Percentiles rank a stretch among this genome's conserved stretches.
Evolutionary conservation across 164 flowering plant species (phyloP).

Genomic region (Tetracentron sinense): DNA sequence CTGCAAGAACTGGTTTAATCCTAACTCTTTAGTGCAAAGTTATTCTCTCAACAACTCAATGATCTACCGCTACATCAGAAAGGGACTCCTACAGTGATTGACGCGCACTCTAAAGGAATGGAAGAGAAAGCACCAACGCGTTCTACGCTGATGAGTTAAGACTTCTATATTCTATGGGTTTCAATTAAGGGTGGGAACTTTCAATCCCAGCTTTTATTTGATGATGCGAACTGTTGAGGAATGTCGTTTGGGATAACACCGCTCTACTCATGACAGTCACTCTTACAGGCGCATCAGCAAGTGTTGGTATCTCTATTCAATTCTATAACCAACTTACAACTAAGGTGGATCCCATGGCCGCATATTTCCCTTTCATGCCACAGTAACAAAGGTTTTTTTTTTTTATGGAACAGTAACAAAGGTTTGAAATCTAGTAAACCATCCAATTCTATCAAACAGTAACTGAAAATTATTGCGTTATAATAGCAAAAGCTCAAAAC

Average conservation of each 20-base stretch:
- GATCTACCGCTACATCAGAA: too few species aligned
- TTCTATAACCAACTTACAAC: constrained; percentile 20
- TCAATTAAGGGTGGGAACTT: not conserved
- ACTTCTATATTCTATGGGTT: not conserved
- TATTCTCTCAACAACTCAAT: too few species aligned
- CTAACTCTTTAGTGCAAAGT: too few species aligned
- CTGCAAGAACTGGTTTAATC: too few species aligned
- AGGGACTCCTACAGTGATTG: too few species aligned
- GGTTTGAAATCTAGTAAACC: constrained; percentile 14
- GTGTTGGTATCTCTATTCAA: constrained; percentile 17
- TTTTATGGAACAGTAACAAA: too few species aligned
- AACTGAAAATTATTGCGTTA: too few species aligned
- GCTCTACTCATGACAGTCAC: constrained; percentile 12
- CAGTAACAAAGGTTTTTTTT: too few species aligned
- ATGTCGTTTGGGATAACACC: constrained; percentile 21
- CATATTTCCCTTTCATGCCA: constrained; percentile 18
- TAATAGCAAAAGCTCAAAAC: not conserved
- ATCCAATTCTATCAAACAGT: not conserved
- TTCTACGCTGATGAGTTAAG: not conserved
- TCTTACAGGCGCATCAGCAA: constrained; percentile 4
- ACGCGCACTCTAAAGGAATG: not conserved
- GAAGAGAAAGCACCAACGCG: constrained; percentile 4
- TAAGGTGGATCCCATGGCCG: constrained; percentile 23
- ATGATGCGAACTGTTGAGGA: constrained; percentile 19
- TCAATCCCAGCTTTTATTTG: not conserved